Conservation (phyloP, 2,329 filamentous ascomycete genomes). For the Decorospora gaudefroyi region DNA sequence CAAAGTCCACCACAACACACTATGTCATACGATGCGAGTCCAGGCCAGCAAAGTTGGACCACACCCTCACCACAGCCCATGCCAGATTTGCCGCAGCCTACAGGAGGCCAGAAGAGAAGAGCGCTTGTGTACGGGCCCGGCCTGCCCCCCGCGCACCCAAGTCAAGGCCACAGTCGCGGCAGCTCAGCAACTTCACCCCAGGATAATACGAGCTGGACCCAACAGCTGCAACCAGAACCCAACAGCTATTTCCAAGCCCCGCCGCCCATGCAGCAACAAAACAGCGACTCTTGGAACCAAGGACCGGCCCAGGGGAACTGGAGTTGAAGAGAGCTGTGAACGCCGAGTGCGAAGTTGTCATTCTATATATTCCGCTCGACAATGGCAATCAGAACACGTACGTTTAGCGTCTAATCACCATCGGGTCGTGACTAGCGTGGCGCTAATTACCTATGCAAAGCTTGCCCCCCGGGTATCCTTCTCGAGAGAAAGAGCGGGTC, state of each 20-base stretch:
- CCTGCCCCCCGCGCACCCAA: constrained; percentile 17
- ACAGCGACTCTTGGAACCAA: constrained; percentile 5
- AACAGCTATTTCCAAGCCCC: constrained; percentile 9
- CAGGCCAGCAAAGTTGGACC: constrained; percentile 24
- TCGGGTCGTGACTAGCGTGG: too few relatives aligned
- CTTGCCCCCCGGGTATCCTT: too few relatives aligned
- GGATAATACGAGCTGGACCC: constrained; percentile 3
- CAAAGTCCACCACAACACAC: constrained; percentile 24
- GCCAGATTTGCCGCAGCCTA: constrained; percentile 41
- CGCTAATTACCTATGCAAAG: too few relatives aligned
- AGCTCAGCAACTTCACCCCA: constrained; percentile 8
- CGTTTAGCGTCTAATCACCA: too few relatives aligned
- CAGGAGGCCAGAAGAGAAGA: constrained; percentile 37
- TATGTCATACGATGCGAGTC: constrained; percentile 21
- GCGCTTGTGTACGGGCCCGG: constrained; percentile 40
- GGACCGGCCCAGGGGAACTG: constrained; percentile 8
- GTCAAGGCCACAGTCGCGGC: constrained; percentile 16
- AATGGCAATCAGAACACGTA: too few relatives aligned
- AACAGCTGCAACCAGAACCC: constrained; percentile 3
- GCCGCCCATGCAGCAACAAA: constrained; percentile 7
- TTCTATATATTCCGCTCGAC: too few relatives aligned
- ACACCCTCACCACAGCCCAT: constrained; percentile 38
- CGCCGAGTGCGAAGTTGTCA: too few relatives aligned
- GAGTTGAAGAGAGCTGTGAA: too few relatives aligned
- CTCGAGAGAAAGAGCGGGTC: too few relatives aligned